Evolutionary conservation across 208 protist genomes (phyloP).

Genomic region (Trichomonas gallinae): DNA sequence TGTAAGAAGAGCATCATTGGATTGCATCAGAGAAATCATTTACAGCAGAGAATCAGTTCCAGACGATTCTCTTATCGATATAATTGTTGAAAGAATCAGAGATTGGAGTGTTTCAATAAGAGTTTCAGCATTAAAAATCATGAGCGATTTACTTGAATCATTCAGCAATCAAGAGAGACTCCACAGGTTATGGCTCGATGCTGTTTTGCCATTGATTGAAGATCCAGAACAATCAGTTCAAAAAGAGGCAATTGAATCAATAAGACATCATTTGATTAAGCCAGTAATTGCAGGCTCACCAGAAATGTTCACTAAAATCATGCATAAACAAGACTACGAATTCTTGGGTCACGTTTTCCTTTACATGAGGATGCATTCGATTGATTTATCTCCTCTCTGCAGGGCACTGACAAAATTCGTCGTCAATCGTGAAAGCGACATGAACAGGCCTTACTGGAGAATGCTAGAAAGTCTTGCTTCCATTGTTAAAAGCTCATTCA

Average conservation of each 20-base stretch:
- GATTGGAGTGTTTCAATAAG: not conserved
- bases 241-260: not conserved
- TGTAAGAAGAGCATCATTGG: not conserved
- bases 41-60: not conserved
- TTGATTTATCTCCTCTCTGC: not conserved
- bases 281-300: not conserved
- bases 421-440: not conserved
- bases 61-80: not conserved
- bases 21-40: not conserved
- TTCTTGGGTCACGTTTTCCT: not conserved
- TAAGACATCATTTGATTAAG: not conserved
- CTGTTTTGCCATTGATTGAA: not conserved
- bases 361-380: not conserved
- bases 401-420: not conserved
- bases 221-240: not conserved
- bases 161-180: not conserved
- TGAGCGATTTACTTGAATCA: not conserved
- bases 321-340: not conserved
- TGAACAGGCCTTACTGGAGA: not conserved
- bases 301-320: not conserved
- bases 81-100: not conserved
- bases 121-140: not conserved
- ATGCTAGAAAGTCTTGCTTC: not conserved
- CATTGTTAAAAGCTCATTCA: not conserved
- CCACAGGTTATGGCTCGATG: not conserved